A percentile compares a stretch with the other conserved stretches of the same genome.
Conservation (phyloP, 805 yeast species). For the Teunomyces panamensis region DNA sequence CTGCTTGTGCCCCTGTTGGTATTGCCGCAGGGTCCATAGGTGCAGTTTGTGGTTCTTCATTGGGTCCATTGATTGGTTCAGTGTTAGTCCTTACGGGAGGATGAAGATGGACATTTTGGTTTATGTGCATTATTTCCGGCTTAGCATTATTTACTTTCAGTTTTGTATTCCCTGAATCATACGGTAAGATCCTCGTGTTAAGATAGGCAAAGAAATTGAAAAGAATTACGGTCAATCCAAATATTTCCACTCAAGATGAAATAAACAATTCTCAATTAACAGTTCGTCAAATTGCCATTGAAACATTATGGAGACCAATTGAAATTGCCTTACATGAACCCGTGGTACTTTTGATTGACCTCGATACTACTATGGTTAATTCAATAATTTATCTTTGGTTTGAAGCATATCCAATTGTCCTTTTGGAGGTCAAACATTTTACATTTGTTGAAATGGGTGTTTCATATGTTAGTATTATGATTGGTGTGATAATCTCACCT, state of each 20-base stretch:
- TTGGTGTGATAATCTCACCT: constrained; percentile 37
- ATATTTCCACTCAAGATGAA: constrained; percentile 42
- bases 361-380: constrained; percentile 52
- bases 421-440: constrained; percentile 42
- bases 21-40: constrained; percentile 53
- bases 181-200: constrained; percentile 40
- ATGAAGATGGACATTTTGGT: constrained; percentile 59
- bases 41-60: constrained; percentile 52
- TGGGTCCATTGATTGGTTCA: constrained; percentile 59
- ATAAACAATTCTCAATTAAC: constrained; percentile 23
- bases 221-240: constrained; percentile 45
- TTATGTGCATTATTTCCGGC: constrained; percentile 41
- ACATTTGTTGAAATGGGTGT: constrained; percentile 46
- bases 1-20: constrained; percentile 44
- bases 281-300: constrained; percentile 17
- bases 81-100: constrained; percentile 40
- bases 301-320: constrained; percentile 47
- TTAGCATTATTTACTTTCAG: constrained; percentile 31
- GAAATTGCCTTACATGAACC: constrained; percentile 54
- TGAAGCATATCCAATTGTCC: constrained; percentile 62
- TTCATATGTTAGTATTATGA: constrained; percentile 44
- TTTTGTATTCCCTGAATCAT: constrained; percentile 48
- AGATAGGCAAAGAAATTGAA: constrained; percentile 50
- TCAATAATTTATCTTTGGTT: constrained; percentile 55
- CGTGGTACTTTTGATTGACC: constrained; percentile 48